A percentile compares a stretch with the other conserved stretches of the same genome.
Evolutionary conservation across 106 monocot species (phyloP).

Genomic region (Agapanthus africanus): DNA sequence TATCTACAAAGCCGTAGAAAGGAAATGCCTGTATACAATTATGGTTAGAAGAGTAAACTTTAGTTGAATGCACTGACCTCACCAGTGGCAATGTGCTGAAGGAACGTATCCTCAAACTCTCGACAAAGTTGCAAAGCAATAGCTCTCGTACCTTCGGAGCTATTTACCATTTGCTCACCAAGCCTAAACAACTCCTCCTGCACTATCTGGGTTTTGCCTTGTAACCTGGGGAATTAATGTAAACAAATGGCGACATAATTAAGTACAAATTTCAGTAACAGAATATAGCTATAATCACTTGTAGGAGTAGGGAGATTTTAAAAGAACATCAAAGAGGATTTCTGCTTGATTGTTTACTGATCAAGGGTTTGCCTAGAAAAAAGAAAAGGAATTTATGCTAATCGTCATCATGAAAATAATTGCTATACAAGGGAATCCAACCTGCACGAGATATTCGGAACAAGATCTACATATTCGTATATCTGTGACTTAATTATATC

Average conservation of each 20-base stretch:
- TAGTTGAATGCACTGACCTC: conserved; percentile 33
- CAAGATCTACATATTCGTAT: neutral
- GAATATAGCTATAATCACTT: neutral
- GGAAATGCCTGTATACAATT: too few species aligned
- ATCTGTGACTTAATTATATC: neutral
- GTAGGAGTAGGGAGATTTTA: neutral
- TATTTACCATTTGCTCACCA: conserved; percentile 54
- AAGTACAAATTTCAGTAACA: neutral
- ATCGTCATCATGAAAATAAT: neutral
- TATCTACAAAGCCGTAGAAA: too few species aligned
- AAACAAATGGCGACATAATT: neutral
- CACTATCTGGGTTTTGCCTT: conserved; percentile 55
- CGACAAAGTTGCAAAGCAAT: conserved; percentile 58
- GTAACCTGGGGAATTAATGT: conserved; percentile 25
- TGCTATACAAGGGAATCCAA: neutral
- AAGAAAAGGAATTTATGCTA: neutral
- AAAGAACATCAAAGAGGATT: conserved; percentile 1
- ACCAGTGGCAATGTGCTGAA: conserved; percentile 49
- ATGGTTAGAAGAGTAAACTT: neutral
- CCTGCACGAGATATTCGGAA: neutral
- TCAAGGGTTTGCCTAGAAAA: neutral
- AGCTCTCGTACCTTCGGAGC: conserved; percentile 55
- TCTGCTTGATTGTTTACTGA: neutral
- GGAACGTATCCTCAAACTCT: conserved; percentile 60
- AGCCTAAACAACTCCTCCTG: conserved; percentile 51